Evolutionary conservation across 2,329 filamentous ascomycete species (phyloP), one percentile per base, ranked within the genome.

Genomic region (Arthrobotrys pseudoclavata): DNA sequence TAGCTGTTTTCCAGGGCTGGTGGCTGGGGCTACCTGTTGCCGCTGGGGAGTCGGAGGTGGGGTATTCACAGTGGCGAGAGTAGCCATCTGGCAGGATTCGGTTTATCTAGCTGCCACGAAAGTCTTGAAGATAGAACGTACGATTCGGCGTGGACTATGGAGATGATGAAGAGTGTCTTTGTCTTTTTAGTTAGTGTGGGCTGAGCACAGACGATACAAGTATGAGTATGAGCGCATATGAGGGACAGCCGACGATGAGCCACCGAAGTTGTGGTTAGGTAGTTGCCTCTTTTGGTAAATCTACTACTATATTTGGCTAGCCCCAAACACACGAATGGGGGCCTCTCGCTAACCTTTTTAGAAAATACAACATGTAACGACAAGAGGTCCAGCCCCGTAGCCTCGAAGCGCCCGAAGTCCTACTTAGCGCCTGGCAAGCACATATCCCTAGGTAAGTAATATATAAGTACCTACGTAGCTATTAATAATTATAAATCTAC

Each of bases 11-110:
- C 57, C 60, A 22, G 71, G 64, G 37, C 71, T 76, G 18, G 50
- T 34, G 13, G 22, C 29, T n/a, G 57, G 47, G 26, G 52, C 26
- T 15, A 52, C 45, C 47, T 57, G 60, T 22, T 57, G 61, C 24
- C 31, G 24, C 57, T 62, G 71, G n/a, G 71, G 71, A 40, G 71
- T 69, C 55, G 64, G 55, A 18, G 71, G 71, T 60, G 71, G 71
- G 47, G 71, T 76, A 22, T 76, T 69, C 24, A 69, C 63, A 7
- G 71, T 24, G n/a, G 69, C 22, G 7, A 74, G 62, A 15, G 69
- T 62, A 13, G 69, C 62, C 69, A 74, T 74, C 31, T 63, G 34
- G 24, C 34, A 9, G 34, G 9, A 20, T 12, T 60, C 55, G 4
- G 42, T 9, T 42, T n/a, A 1, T n/a, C 1, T n/a, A 24, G 13